A percentile compares a stretch with the other conserved stretches of the same genome.
Conservation (phyloP, 2,329 filamentous ascomycete genomes). For the Scytalidium lignicola region DNA sequence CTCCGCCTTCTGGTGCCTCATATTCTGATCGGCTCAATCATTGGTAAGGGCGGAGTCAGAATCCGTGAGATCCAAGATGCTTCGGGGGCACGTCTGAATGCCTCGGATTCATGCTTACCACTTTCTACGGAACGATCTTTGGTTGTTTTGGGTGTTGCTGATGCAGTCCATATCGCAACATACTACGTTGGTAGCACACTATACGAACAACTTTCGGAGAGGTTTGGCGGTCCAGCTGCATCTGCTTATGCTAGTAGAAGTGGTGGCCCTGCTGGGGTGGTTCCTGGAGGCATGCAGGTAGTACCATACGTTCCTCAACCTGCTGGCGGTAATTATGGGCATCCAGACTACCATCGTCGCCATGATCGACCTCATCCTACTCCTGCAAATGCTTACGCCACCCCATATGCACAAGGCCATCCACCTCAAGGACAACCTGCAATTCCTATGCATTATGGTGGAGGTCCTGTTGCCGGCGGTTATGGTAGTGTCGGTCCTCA, state of each 20-base stretch:
- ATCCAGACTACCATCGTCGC: slow-evolving; percentile 79
- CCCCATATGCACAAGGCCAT: slow-evolving; percentile 48
- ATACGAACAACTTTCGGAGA: slow-evolving; percentile 92
- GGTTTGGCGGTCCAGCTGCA: slow-evolving; percentile 90
- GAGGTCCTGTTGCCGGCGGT: slow-evolving; percentile 52
- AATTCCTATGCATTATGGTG: slow-evolving; percentile 72
- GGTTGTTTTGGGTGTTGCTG: slow-evolving; percentile 94
- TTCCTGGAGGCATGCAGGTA: slow-evolving; percentile 97
- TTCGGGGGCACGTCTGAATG: slow-evolving; percentile 92
- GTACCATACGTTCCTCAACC: slow-evolving; percentile 96
- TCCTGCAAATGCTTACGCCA: slow-evolving; percentile 69
- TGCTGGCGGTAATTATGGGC: slow-evolving; percentile 86
- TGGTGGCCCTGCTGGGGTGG: slow-evolving; percentile 85
- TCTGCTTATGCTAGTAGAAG: slow-evolving; percentile 97
- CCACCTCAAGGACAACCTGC: slow-evolving; percentile 50
- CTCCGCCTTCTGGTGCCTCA: slow-evolving; percentile 93
- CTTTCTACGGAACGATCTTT: slow-evolving; percentile 96
- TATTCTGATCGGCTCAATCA: slow-evolving; percentile 96
- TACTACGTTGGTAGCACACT: slow-evolving; percentile 99
- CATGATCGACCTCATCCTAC: slow-evolving; percentile 72
- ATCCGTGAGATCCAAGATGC: slow-evolving; percentile 99
- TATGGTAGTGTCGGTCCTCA: slow-evolving; percentile 79
- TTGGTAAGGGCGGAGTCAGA: slow-evolving; percentile 90
- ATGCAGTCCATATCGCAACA: slow-evolving; percentile 97
- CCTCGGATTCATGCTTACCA: slow-evolving; percentile 89